These are phyloP conservation scores for Colletotrichum siamense DNA, from an alignment of 2,329 filamentous ascomycete species.

Conservation along the genomic window DNA sequence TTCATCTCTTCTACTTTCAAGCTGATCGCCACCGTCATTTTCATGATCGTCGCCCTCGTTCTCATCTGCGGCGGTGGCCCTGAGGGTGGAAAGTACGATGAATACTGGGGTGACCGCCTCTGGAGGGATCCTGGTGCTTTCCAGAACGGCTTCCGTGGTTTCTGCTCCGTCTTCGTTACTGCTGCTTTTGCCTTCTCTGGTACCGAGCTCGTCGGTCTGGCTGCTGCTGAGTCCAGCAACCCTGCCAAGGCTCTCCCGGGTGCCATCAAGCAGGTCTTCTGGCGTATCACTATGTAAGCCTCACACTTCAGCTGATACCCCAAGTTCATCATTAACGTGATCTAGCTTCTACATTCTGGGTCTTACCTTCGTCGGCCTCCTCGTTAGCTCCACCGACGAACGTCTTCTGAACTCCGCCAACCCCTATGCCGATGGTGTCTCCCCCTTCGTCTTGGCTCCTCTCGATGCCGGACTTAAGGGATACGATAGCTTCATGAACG, in stretches of 20 bases:
- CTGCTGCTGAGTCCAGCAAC: conserved; percentile 71
- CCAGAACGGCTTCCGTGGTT: conserved; percentile 72
- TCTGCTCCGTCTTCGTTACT: conserved; percentile 73
- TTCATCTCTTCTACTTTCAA: conserved; percentile 62
- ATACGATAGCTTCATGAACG: conserved; percentile 58
- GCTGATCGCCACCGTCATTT: conserved; percentile 61
- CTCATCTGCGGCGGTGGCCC: conserved; percentile 65
- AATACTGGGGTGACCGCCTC: conserved; percentile 47
- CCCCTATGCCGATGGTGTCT: conserved; percentile 44
- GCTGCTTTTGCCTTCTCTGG: conserved; percentile 73
- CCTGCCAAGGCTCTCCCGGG: conserved; percentile 75
- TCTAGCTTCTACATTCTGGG: conserved; percentile 50
- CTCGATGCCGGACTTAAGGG: conserved; percentile 51
- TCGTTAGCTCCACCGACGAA: conserved; percentile 47
- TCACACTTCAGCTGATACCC: not conserved
- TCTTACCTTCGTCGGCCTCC: conserved; percentile 53
- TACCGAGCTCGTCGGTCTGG: conserved; percentile 73
- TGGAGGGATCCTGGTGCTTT: conserved; percentile 58
- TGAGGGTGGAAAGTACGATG: conserved; percentile 41
- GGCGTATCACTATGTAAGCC: conserved; percentile 50
- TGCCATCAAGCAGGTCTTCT: conserved; percentile 77
- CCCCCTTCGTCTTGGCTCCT: conserved; percentile 21
- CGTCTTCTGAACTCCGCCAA: conserved; percentile 48
- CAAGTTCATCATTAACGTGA: conserved; percentile 24
- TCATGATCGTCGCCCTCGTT: conserved; percentile 66